Conservation (phyloP, 2,329 filamentous ascomycete genomes). For the Colletotrichum camelliae region DNA sequence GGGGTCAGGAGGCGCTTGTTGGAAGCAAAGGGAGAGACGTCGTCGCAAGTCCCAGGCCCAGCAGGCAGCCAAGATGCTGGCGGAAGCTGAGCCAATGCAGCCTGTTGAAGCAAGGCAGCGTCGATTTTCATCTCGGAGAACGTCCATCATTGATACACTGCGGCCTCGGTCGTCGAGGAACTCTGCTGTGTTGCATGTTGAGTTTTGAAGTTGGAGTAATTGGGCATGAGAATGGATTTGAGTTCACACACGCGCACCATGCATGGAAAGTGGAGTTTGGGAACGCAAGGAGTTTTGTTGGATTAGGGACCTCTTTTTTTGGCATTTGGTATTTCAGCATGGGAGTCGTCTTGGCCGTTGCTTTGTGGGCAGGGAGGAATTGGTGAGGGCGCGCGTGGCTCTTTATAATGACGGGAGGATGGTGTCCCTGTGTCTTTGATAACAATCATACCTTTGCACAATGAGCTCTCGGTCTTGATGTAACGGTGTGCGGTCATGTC, state of each 20-base stretch:
- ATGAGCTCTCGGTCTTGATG: not conserved
- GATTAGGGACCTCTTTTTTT: not conserved
- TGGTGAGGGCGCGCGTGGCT: not conserved
- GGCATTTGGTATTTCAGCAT: not conserved
- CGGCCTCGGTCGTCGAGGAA: constrained; percentile 16
- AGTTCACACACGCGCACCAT: not conserved
- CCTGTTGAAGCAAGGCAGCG: constrained; percentile 7
- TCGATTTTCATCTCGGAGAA: constrained; percentile 17
- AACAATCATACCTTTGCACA: not conserved
- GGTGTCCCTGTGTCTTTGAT: not conserved
- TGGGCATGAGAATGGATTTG: not conserved
- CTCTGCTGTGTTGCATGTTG: constrained; percentile 7
- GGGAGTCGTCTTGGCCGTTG: not conserved
- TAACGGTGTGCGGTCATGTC: not conserved
- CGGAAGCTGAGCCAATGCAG: not conserved
- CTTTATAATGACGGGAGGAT: not conserved
- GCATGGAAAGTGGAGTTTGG: not conserved
- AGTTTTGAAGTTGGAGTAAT: constrained; percentile 3
- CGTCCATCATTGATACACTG: constrained; percentile 1
- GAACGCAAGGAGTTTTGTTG: not conserved
- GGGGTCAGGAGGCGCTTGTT: constrained; percentile 19
- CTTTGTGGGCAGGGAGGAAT: not conserved
- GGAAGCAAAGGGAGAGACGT: constrained; percentile 15
- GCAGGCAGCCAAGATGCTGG: not conserved
- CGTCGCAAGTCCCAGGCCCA: constrained; percentile 5